phyloP scores from a whole-genome alignment of 1,139 yeast species.

The Barnettozyma hawaiiensis region DNA sequence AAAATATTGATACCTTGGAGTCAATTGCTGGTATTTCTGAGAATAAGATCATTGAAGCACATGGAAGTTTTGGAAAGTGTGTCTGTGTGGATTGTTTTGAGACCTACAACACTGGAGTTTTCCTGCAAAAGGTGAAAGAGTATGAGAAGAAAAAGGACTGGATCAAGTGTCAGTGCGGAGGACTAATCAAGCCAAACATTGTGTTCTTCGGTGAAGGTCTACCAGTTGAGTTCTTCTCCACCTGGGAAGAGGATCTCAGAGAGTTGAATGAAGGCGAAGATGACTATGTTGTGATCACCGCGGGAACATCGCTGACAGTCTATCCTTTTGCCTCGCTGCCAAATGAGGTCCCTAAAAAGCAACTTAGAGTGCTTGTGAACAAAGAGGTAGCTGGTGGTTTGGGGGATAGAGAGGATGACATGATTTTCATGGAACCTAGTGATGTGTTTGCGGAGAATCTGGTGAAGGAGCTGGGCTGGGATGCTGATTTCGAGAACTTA shows the following conservation, averaged over 20 bases:
- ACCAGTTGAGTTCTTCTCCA: constrained; percentile 61
- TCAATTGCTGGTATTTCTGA: constrained; percentile 71
- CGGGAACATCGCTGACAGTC: constrained; percentile 88
- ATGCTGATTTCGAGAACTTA: constrained; percentile 37
- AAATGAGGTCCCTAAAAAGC: constrained; percentile 44
- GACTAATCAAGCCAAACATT: constrained; percentile 86
- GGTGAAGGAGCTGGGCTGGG: constrained; percentile 61
- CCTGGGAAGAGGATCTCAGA: constrained; percentile 57
- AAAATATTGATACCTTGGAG: constrained; percentile 89
- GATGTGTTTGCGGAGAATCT: constrained; percentile 55
- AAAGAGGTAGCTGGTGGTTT: constrained; percentile 75
- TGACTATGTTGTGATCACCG: constrained; percentile 77
- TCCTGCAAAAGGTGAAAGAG: constrained; percentile 40
- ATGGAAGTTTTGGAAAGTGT: constrained; percentile 83
- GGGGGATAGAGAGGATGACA: constrained; percentile 48
- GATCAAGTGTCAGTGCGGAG: constrained; percentile 26
- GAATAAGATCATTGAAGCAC: constrained; percentile 77
- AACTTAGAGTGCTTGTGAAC: constrained; percentile 65
- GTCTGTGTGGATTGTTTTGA: constrained; percentile 73
- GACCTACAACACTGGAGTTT: constrained; percentile 46
- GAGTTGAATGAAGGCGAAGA: constrained; percentile 26
- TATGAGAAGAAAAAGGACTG: constrained; percentile 31
- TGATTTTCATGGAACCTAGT: constrained; percentile 54
- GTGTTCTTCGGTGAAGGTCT: constrained; percentile 89
- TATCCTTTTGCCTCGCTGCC: constrained; percentile 87